Evolutionary conservation across 345 rosid genomes (phyloP).

Genomic region (Citropsis articulata): DNA sequence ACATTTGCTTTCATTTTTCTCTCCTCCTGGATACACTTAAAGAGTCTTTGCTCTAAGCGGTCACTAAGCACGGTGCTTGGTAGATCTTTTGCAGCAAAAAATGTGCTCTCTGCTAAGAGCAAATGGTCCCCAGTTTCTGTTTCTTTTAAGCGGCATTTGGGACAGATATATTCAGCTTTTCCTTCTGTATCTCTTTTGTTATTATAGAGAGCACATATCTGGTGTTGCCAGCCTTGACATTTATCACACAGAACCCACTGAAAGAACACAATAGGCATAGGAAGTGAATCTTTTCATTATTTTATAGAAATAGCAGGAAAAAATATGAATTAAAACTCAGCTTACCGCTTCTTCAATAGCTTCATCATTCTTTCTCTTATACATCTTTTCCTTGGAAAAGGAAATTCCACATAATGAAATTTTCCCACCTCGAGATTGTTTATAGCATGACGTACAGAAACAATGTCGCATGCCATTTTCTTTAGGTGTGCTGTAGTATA

Average conservation of each 20-base stretch:
- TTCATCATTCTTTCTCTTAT: constrained; percentile 32
- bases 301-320: neutral
- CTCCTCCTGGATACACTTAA: constrained; percentile 41
- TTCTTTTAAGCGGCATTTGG: constrained; percentile 48
- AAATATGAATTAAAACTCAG: neutral
- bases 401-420: constrained; percentile 27
- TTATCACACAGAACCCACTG: constrained; percentile 63
- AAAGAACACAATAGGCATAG: constrained; percentile 9
- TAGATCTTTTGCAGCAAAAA: constrained; percentile 50
- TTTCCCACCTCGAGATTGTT: constrained; percentile 13
- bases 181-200: constrained; percentile 33
- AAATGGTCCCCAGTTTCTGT: constrained; percentile 21
- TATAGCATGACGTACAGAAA: constrained; percentile 43
- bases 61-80: constrained; percentile 50
- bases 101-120: constrained; percentile 15
- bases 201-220: constrained; percentile 64
- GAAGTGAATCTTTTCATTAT: constrained; percentile 1
- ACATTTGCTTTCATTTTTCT: constrained; percentile 42
- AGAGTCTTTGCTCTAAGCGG: constrained; percentile 49
- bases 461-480: constrained; percentile 29
- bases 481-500: constrained; percentile 36
- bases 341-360: constrained; percentile 44
- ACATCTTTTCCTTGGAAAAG: constrained; percentile 35
- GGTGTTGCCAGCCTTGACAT: constrained; percentile 61
- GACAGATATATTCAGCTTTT: constrained; percentile 42